Evolutionary conservation across 2,329 filamentous ascomycete genomes (phyloP).

Genomic region (Botrytis deweyae): DNA sequence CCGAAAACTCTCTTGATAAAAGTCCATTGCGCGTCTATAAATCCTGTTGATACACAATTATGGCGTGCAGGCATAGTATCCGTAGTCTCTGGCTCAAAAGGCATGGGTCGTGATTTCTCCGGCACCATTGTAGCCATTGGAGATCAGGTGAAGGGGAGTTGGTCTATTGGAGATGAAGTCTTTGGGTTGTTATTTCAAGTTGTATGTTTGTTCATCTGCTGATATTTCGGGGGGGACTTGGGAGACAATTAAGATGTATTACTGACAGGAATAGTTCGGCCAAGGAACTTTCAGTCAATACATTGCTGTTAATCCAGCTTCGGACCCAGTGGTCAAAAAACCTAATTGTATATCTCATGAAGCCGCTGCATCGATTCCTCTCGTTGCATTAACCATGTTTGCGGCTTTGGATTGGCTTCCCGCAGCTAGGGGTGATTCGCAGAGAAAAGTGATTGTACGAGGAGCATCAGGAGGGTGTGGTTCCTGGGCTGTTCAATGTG

Average conservation of each 20-base stretch:
- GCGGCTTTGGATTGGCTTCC: constrained; percentile 37
- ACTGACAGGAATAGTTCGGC: constrained; percentile 30
- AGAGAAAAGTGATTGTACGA: constrained; percentile 32
- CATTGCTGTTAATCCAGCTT: constrained; percentile 32
- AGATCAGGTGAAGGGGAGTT: constrained; percentile 34
- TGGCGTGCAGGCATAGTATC: constrained; percentile 34
- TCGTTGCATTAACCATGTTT: constrained; percentile 46
- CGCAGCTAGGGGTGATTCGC: constrained; percentile 15
- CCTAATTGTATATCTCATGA: constrained; percentile 44
- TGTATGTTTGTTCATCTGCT: constrained; percentile 25
- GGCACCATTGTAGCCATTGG: constrained; percentile 41
- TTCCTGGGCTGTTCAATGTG: constrained; percentile 34
- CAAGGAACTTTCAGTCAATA: constrained; percentile 38
- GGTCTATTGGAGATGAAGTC: constrained; percentile 42
- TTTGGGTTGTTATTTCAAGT: constrained; percentile 38
- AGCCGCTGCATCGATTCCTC: constrained; percentile 46
- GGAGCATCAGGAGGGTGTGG: constrained; percentile 38
- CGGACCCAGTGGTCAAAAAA: constrained; percentile 39
- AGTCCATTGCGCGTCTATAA: constrained; percentile 37
- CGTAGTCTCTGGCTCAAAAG: constrained; percentile 35
- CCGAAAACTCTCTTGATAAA: constrained; percentile 34
- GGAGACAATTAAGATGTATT: not conserved
- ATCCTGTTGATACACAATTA: constrained; percentile 37
- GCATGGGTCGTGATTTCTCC: constrained; percentile 37
- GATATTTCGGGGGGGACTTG: no score